These are phyloP conservation scores for Penicillium canariense DNA, from an alignment of 495 filamentous ascomycete genomes.

Conservation along the genomic window DNA sequence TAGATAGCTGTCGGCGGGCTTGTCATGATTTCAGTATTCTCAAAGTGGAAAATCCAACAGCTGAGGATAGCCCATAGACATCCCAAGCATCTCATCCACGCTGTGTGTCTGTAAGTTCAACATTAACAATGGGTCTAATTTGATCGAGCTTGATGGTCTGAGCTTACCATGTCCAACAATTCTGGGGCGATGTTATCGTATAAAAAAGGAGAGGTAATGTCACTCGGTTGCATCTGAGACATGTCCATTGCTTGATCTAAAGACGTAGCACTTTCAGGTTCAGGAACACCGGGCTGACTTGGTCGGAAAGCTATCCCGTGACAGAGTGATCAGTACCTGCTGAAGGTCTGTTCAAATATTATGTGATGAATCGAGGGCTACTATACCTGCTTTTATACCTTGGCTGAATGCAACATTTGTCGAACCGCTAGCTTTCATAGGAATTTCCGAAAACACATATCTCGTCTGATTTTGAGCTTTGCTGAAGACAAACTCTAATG, in stretches of 20 bases:
- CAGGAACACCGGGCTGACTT: background rate
- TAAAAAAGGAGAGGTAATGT: background rate
- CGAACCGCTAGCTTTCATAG: background rate
- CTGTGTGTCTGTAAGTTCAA: slow-evolving; percentile 5
- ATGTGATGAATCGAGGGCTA: background rate
- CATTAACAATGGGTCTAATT: background rate
- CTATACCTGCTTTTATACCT: background rate
- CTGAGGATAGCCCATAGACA: slow-evolving; percentile 12
- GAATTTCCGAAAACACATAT: background rate
- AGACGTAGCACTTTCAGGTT: background rate
- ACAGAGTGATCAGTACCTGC: background rate
- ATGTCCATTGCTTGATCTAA: background rate
- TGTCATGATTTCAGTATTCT: background rate
- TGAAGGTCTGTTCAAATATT: background rate
- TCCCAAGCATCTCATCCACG: slow-evolving; percentile 15
- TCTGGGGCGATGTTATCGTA: background rate
- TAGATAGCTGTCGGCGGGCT: background rate
- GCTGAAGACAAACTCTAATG: slow-evolving; percentile 63
- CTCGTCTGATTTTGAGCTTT: slow-evolving; percentile 49
- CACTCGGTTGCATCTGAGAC: background rate
- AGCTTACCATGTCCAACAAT: slow-evolving; percentile 8
- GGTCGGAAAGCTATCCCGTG: background rate
- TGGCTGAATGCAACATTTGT: background rate
- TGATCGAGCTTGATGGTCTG: background rate
- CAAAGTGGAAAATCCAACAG: slow-evolving; percentile 1